phyloP scores from a whole-genome alignment of 768 basidiomycete species.

The Exidia glandulosa region DNA sequence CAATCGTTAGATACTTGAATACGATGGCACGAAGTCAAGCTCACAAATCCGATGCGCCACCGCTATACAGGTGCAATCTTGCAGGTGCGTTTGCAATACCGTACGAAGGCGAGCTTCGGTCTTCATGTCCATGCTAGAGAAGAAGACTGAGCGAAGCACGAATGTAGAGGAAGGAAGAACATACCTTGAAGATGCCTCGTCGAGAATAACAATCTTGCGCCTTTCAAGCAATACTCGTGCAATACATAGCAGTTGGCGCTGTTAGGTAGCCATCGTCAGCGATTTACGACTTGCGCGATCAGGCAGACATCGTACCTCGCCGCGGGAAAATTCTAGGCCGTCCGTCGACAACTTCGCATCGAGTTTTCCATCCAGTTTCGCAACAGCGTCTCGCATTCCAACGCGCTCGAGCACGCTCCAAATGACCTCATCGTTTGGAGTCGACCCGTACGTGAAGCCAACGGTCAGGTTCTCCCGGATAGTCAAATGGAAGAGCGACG shows the following conservation, averaged over 20 bases:
- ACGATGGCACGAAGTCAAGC: neutral
- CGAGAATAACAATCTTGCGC: constrained; percentile 4
- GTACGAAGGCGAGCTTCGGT: neutral
- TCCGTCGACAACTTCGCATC: neutral
- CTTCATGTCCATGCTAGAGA: constrained; percentile 1
- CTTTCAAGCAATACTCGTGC: constrained; percentile 1
- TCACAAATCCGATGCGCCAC: constrained; percentile 5
- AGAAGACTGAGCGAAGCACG: neutral
- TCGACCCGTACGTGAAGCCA: neutral
- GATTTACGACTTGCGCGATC: neutral
- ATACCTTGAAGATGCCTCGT: constrained; percentile 5
- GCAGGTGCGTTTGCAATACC: neutral
- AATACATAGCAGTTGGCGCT: constrained; percentile 5
- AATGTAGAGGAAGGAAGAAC: neutral
- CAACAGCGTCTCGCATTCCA: constrained; percentile 1
- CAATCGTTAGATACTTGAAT: neutral
- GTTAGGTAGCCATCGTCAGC: neutral
- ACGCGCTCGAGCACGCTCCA: constrained; percentile 4
- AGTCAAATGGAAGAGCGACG: neutral
- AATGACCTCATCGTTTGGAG: neutral
- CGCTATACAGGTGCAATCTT: constrained; percentile 1
- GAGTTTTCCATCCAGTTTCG: neutral
- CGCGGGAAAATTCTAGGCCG: constrained; percentile 4
- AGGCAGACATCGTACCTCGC: neutral
- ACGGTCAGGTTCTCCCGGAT: constrained; percentile 3